Evolutionary conservation across 768 basidiomycete genomes (phyloP).

Genomic region (Suillus variegatus): DNA sequence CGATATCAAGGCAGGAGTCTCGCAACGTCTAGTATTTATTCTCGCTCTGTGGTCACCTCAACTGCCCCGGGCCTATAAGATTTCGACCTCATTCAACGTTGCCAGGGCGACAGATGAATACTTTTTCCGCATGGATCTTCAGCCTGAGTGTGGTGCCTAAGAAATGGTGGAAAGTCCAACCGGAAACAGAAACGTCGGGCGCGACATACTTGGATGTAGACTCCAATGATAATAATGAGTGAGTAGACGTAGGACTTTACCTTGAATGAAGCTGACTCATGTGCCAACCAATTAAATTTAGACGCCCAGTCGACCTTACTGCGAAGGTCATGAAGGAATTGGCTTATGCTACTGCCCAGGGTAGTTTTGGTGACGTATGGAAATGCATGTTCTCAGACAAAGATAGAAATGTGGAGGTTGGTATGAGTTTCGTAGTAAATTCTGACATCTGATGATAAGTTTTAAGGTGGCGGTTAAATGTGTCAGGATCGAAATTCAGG

Average conservation of each 20-base stretch:
- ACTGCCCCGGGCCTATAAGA: too few relatives aligned
- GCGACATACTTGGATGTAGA: too few relatives aligned
- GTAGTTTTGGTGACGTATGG: slow-evolving; percentile 27
- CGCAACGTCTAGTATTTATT: neutral
- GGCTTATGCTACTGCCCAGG: slow-evolving; percentile 24
- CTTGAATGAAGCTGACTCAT: neutral
- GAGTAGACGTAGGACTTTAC: neutral
- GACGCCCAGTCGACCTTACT: slow-evolving; percentile 15
- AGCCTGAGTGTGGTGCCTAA: too few relatives aligned
- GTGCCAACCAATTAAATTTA: neutral
- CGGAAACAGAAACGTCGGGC: too few relatives aligned
- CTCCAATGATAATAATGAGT: too few relatives aligned
- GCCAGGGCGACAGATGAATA: too few relatives aligned
- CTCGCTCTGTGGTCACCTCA: neutral
- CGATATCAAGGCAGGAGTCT: neutral
- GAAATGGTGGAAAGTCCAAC: too few relatives aligned
- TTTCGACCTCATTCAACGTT: too few relatives aligned
- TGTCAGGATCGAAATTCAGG: slow-evolving; percentile 21
- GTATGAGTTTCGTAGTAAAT: neutral
- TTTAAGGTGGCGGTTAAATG: slow-evolving; percentile 28
- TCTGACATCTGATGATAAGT: neutral
- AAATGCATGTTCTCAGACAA: slow-evolving; percentile 24
- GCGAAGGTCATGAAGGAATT: slow-evolving; percentile 14
- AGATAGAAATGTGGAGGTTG: slow-evolving; percentile 19
- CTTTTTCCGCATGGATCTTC: too few relatives aligned